Evolutionary conservation across 2,329 filamentous ascomycete genomes (phyloP), one percentile per base, ranked within the genome.

Genomic region (Huntiella moniliformis): DNA sequence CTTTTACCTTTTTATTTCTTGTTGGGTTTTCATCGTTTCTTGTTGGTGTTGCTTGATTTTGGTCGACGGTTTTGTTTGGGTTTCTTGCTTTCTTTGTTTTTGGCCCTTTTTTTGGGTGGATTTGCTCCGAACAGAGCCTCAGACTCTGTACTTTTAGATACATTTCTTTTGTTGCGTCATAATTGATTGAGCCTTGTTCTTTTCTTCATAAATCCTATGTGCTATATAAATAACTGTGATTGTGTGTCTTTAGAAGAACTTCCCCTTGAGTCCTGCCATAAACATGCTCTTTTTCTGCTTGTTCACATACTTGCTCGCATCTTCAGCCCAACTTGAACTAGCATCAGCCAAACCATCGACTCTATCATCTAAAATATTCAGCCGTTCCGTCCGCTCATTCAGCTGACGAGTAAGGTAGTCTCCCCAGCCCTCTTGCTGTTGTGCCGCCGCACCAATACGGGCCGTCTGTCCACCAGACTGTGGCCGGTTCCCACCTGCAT

Each of bases 201-300:
- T 12, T 33, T 43, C n/a, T 15, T 42, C 35, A 38, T 33, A 16
- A 13, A 13, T 12, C 13, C 28, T 34, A 28, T 3, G 22, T 28
- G 22, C 22, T 10, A 28, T 28, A 28, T 28, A 28, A 28, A 28
- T 28, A 28, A 28, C 7, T 10, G 22, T 28, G 13, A 12, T 39
- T 32, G 33, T 45, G 15, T 42, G n/a, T n/a, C 13, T 31, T 6
- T 39, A 36, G 12, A 35, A 28, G 49, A 76, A 77, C 55, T 76
- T 76, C 56, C 72, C 67, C 57, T 74, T 77, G 13, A 79, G 62
- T 50, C 71, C 67, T 1, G 86, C 84, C 53, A 92, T 63, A 11
- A 94, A 67, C 52, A 91, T 67, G 52, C 83, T 87, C 58, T 77
- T 74, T 71, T 96, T 96, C 66, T 96, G 88, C 63, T 79, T 79